These are phyloP conservation scores for Citrus medica DNA, from an alignment of 345 rosid species.

Conservation along the genomic window DNA sequence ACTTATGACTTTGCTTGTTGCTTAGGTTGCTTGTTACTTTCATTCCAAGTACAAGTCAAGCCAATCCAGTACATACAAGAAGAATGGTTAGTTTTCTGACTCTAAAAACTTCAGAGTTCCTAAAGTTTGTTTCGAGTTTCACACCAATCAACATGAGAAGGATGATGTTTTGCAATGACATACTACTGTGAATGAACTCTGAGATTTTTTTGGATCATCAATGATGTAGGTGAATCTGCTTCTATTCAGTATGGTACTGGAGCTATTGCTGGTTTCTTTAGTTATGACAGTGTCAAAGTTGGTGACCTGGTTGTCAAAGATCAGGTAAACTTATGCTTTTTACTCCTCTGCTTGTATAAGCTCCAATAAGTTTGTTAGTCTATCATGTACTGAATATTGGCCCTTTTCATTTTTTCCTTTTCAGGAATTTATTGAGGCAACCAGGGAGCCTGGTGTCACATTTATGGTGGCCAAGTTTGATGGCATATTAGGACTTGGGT, in stretches of 20 bases:
- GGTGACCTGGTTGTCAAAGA: slow-evolving; percentile 71
- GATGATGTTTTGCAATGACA: not conserved
- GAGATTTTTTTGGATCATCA: not conserved
- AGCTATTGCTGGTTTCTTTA: slow-evolving; percentile 78
- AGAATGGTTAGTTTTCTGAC: slow-evolving; percentile 62
- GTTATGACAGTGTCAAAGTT: slow-evolving; percentile 68
- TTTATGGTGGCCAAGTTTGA: slow-evolving; percentile 89
- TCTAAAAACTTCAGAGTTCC: not conserved
- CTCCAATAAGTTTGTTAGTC: slow-evolving; percentile 3
- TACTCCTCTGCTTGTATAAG: not conserved
- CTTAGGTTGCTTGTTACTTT: slow-evolving; percentile 70
- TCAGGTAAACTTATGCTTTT: slow-evolving; percentile 44
- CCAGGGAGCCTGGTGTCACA: slow-evolving; percentile 81
- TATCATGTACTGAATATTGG: not conserved
- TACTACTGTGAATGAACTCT: not conserved
- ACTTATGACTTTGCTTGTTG: not conserved
- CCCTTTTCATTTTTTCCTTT: not conserved
- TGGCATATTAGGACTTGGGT: slow-evolving; percentile 95
- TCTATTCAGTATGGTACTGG: slow-evolving; percentile 89
- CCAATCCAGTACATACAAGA: slow-evolving; percentile 67
- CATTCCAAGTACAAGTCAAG: slow-evolving; percentile 81
- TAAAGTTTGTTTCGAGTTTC: not conserved
- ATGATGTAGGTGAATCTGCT: slow-evolving; percentile 62
- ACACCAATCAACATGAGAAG: not conserved
- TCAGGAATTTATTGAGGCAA: slow-evolving; percentile 95